Evolutionary conservation across 192 early-diverging fungal genomes (phyloP).

Genomic region (Oehlia diaphana): DNA sequence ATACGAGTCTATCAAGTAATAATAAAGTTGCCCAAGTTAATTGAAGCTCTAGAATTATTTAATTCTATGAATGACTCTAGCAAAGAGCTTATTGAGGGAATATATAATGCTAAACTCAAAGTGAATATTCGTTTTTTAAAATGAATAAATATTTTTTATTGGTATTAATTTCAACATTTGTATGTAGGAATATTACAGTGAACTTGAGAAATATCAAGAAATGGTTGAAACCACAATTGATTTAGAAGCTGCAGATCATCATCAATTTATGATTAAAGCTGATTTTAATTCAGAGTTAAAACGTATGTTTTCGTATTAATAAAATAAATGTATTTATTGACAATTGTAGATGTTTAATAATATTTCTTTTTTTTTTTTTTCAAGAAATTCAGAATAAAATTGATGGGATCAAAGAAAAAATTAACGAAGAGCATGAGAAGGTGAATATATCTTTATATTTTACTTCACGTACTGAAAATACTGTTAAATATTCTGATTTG

Average conservation of each 20-base stretch:
- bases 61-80: conserved; percentile 39
- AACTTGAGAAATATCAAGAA: conserved; percentile 69
- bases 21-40: conserved; percentile 64
- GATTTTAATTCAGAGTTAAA: conserved; percentile 77
- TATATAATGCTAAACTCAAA: conserved; percentile 51
- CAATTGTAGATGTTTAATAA: too few species aligned
- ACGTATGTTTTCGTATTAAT: conserved; percentile 41
- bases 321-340: conserved; percentile 25
- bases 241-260: conserved; percentile 75
- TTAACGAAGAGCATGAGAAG: conserved; percentile 61
- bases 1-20: conserved; percentile 89
- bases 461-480: too few species aligned
- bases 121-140: conserved; percentile 29
- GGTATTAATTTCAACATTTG: neutral
- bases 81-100: conserved; percentile 53
- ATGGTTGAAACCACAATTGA: conserved; percentile 93
- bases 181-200: conserved; percentile 44
- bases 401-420: conserved; percentile 48
- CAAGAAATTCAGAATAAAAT: conserved; percentile 52
- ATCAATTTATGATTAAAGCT: conserved; percentile 86
- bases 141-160: neutral
- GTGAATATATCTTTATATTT: conserved; percentile 36
- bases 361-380: conserved; percentile 21
- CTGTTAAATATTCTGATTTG: neutral
- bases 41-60: conserved; percentile 53